Evolutionary conservation across 2,329 filamentous ascomycete genomes (phyloP).

Genomic region (Kalaharituber pfeilii): DNA sequence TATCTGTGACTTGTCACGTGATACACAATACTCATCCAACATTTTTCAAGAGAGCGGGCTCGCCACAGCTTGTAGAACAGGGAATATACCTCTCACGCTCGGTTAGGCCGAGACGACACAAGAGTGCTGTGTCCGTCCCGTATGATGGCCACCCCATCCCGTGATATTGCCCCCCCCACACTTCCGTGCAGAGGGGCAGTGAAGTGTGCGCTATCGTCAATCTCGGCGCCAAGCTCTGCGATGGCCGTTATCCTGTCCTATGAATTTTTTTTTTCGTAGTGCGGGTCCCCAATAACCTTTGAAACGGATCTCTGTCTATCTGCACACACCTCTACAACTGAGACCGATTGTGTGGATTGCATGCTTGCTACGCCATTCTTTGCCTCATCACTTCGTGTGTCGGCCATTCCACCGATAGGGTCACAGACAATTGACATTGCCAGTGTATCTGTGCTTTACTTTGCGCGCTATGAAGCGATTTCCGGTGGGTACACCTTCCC

Average conservation of each 20-base stretch:
- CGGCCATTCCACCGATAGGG: not conserved
- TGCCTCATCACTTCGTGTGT: not conserved
- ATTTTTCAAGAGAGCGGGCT: no score
- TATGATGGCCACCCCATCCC: no score
- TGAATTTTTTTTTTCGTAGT: slow-evolving; percentile 1
- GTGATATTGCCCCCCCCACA: no score
- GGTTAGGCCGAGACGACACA: no score
- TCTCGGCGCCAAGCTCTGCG: not conserved
- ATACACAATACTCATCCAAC: no score
- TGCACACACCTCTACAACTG: not conserved
- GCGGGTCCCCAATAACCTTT: not conserved
- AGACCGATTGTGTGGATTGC: not conserved
- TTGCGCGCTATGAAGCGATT: slow-evolving; percentile 1
- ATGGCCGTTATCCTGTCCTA: not conserved
- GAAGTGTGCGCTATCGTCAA: no score
- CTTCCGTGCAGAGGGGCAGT: no score
- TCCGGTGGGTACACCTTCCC: not conserved
- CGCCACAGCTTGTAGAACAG: no score
- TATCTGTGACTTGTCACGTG: no score
- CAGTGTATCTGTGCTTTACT: not conserved
- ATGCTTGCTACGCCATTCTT: not conserved
- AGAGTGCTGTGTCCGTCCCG: no score
- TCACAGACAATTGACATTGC: not conserved
- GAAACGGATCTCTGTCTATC: not conserved
- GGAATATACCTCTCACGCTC: no score